Evolutionary conservation across 2,329 filamentous ascomycete genomes (phyloP), one percentile per base, ranked within the genome.

Genomic region (Alternaria triticimaculans): DNA sequence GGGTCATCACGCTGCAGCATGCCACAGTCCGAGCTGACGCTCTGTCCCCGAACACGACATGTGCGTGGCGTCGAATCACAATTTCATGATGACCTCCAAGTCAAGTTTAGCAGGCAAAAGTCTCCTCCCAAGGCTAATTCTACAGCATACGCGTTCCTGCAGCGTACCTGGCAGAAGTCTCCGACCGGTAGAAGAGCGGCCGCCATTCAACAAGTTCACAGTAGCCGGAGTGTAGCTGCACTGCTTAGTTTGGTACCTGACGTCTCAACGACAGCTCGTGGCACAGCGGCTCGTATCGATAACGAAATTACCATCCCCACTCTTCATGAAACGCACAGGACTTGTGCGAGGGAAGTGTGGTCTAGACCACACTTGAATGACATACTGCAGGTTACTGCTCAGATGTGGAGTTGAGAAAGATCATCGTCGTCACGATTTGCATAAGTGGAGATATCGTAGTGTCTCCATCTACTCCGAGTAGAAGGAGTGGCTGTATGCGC

Each of bases 321-420:
- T 46, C 14, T 63, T 63, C 43, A 23, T 63, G 43, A 63, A 37
- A 55, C 30, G 43, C 30, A 41, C 21, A 25, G 37, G 49, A 37
- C 23, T 37, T n/a, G 15, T 37, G 23, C 41, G 30, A 58, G 37
- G 23, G 49, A 10, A 25, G 41, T 44, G 43, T 49, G 57, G 57
- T 33, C 48, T 59, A 49, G 55, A 62, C 49, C 49, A 54, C 48
- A 25, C 33, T 53, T 44, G 33, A 60, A 55, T 50, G 44, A 26
- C 33, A 54, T 48, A 20, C 15, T 46, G 23, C 46, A 46, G 18
- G 21, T 46, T 58, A 21, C 37, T n/a, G 33, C 54, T 56, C 33
- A 30, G 30, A 5, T 20, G 44, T 37, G 30, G 44, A 58, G 44
- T 20, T 20, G 54, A 30, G 4, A 15, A 15, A 58, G 0, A 8